These are phyloP conservation scores for Ogataea saltuana DNA, from an alignment of 805 yeast species.

Conservation along the genomic window DNA sequence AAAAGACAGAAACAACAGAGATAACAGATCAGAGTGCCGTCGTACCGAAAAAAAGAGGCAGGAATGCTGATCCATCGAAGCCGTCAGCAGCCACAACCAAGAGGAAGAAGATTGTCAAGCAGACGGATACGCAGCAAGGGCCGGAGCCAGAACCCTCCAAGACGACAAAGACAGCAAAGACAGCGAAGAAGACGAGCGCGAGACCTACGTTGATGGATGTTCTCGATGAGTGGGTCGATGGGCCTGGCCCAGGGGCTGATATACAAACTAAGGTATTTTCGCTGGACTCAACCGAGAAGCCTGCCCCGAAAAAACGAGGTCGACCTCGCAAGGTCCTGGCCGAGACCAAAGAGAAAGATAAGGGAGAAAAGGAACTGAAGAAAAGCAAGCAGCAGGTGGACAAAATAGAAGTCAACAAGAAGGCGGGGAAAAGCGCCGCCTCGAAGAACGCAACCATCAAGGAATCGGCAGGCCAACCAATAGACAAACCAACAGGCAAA, in stretches of 20 bases:
- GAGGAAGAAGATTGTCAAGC: no score
- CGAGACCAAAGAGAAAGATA: neutral
- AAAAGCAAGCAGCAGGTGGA: neutral
- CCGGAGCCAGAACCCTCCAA: no score
- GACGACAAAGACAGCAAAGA: neutral
- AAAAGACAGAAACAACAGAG: slow-evolving; percentile 1
- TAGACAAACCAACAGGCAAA: no score
- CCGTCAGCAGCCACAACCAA: neutral
- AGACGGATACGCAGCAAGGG: no score
- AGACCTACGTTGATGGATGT: slow-evolving; percentile 5
- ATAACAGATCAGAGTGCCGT: no score
- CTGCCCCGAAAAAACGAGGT: neutral
- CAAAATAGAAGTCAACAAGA: no score
- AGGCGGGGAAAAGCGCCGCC: no score
- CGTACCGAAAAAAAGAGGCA: slow-evolving; percentile 2
- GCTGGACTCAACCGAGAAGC: slow-evolving; percentile 5
- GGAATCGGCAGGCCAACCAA: no score
- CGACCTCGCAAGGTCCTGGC: slow-evolving; percentile 3
- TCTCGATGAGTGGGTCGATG: slow-evolving; percentile 4
- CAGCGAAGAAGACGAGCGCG: no score
- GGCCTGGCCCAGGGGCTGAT: neutral
- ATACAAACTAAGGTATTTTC: slow-evolving; percentile 7
- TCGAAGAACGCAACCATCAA: no score
- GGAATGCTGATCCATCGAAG: neutral
- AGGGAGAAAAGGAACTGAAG: neutral